phyloP scores from a whole-genome alignment of 2,329 filamentous ascomycete species.

The Biscogniauxia mediterranea region DNA sequence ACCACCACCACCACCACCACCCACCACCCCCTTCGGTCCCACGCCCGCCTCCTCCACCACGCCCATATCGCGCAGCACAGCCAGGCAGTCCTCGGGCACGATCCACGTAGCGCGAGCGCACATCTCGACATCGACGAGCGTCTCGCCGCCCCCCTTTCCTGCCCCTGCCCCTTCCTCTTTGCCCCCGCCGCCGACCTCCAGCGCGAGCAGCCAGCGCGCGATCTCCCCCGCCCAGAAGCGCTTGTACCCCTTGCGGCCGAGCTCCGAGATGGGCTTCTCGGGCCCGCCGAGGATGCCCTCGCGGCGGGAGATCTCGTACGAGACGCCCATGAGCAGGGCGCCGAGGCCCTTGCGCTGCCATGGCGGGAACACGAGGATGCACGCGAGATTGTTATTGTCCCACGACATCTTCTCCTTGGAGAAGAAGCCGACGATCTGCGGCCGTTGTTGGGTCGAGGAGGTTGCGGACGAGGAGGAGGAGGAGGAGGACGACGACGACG shows the following conservation, averaged over 20 bases:
- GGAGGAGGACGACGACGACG: slow-evolving; percentile 14
- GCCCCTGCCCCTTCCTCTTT: slow-evolving; percentile 11
- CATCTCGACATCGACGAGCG: slow-evolving; percentile 64
- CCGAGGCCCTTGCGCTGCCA: slow-evolving; percentile 92
- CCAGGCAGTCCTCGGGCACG: slow-evolving; percentile 76
- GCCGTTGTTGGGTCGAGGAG: slow-evolving; percentile 20
- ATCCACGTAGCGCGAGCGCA: slow-evolving; percentile 82
- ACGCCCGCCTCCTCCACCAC: slow-evolving; percentile 56
- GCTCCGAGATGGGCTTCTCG: slow-evolving; percentile 86
- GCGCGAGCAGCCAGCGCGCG: slow-evolving; percentile 61
- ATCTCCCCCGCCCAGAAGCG: slow-evolving; percentile 87
- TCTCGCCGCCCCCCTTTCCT: slow-evolving; percentile 39
- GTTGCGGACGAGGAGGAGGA: slow-evolving; percentile 8
- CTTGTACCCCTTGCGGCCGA: slow-evolving; percentile 79
- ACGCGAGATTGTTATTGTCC: slow-evolving; percentile 97
- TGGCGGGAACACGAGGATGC: slow-evolving; percentile 92
- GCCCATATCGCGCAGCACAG: slow-evolving; percentile 76
- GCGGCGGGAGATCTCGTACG: slow-evolving; percentile 84
- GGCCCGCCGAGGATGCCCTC: slow-evolving; percentile 86
- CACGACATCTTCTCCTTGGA: slow-evolving; percentile 98
- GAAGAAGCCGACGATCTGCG: slow-evolving; percentile 88
- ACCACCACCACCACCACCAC: slow-evolving; percentile 50
- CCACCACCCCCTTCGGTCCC: slow-evolving; percentile 61
- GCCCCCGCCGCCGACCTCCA: slow-evolving; percentile 36
- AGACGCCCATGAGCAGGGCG: slow-evolving; percentile 84